phyloP scores from a whole-genome alignment of 108 stramenopile genomes.

The Asterionellopsis glacialis region DNA sequence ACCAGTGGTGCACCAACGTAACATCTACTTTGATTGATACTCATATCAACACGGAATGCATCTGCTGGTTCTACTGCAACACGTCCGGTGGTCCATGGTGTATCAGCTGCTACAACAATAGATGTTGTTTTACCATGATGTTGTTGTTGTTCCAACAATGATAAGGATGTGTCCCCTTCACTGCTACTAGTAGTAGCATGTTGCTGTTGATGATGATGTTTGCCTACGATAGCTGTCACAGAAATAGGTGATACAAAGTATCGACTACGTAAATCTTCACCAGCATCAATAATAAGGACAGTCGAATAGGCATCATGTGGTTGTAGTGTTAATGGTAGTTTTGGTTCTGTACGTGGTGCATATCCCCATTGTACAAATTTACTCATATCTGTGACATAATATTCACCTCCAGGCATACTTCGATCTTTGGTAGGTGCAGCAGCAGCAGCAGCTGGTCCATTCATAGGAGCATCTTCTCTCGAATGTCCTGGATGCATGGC shows the following conservation, averaged over 20 bases:
- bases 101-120: constrained; percentile 63
- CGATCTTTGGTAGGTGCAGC: neutral
- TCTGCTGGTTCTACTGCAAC: constrained; percentile 73
- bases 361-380: constrained; percentile 73
- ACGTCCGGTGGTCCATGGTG: constrained; percentile 65
- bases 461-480: constrained; percentile 8
- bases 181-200: too few relatives aligned
- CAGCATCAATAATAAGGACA: constrained; percentile 61
- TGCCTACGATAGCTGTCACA: constrained; percentile 60
- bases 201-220: neutral
- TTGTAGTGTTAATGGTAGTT: constrained; percentile 55
- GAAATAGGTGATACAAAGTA: constrained; percentile 64
- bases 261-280: constrained; percentile 60
- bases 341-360: constrained; percentile 50
- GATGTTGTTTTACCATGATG: constrained; percentile 4
- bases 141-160: too few relatives aligned
- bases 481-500: constrained; percentile 84
- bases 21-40: constrained; percentile 23
- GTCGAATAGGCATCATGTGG: constrained; percentile 68
- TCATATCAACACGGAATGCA: constrained; percentile 71
- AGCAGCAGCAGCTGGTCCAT: constrained; percentile 3
- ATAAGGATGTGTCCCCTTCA: neutral
- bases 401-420: constrained; percentile 37
- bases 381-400: constrained; percentile 66
- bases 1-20: constrained; percentile 59